Base-by-base conservation (phyloP, 1,284 basidiomycete genomes). In the Cutaneotrichosporon sp. region DNA sequence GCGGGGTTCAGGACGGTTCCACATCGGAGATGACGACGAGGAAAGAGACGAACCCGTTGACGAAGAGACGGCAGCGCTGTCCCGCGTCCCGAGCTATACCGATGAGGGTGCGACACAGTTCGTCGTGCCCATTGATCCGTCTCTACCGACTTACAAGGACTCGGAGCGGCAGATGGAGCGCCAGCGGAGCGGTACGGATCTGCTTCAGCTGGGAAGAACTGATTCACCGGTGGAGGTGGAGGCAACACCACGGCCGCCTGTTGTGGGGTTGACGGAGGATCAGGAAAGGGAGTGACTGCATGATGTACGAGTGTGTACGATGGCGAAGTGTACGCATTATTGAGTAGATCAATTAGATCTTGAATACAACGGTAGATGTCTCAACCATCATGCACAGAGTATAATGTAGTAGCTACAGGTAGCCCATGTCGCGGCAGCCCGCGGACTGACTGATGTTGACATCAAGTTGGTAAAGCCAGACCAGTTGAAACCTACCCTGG, bases 121-220 rank as follows among this genome's bases (percentile, higher is more conserved):
- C 5, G 85, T 93, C 12, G 85, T 87, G 7, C 91, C 92, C 10
- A 75, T 96, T 64, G 81, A 81, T 64, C 85, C 82, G 59, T 86
- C 85, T 7, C 68, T 91, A 60, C 90, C 90, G 54, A 86, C 84
- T 46, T 93, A 93, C 62, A 87, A 87, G 61, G 88, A 88, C 57
- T 76, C 70, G 4, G 70, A 76, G 58, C 19, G 16, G 32, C 42
- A 33, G 47, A 48, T 51, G 54, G 47, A 50, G 55, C 27, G 45
- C 47, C 22, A 42, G 38, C 43, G 53, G 19, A 55, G 57, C 46
- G 38, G 44, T 29, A 31, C 29, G 9, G 46, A 49, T 20, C 37
- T 56, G 8, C 5, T 33, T 19, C 10, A 24, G 41, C 11, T 24
- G 41, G 10, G 24, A 22, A 17, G 20, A 11, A 17, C 4, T 11